Conservation (phyloP, 139 green algal genomes). For the Helicosporidium sp. region DNA sequence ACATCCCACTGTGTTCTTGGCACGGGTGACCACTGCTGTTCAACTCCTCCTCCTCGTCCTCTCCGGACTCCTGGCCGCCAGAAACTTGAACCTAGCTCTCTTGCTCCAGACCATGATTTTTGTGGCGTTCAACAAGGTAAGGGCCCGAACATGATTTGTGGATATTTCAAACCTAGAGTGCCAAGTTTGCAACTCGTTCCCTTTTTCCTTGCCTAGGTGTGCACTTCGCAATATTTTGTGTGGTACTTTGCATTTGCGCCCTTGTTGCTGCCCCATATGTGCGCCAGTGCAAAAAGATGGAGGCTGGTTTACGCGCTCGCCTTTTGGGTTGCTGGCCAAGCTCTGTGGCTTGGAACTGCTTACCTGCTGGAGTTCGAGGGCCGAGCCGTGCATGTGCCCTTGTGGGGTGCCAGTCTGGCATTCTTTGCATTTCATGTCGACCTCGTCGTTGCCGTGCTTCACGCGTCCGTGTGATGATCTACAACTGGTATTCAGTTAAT, state of each 20-base stretch:
- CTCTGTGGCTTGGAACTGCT: no score
- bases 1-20: no score
- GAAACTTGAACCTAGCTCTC: conserved; percentile 12
- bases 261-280: conserved; percentile 34
- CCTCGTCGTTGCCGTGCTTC: conserved; percentile 17
- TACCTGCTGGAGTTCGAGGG: conserved; percentile 48
- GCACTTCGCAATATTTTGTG: conserved; percentile 91
- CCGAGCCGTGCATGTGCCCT: conserved; percentile 21
- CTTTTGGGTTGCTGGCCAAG: no score
- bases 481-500: no score
- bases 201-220: conserved; percentile 14
- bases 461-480: no score
- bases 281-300: no score
- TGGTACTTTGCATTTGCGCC: conserved; percentile 79
- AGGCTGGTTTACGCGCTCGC: no score
- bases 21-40: neutral
- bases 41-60: conserved; percentile 1
- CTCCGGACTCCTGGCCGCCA: conserved; percentile 4
- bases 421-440: conserved; percentile 35
- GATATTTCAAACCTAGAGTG: neutral
- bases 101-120: conserved; percentile 63
- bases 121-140: conserved; percentile 81
- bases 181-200: neutral
- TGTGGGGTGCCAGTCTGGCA: conserved; percentile 39
- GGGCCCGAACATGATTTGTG: neutral